These are phyloP conservation scores for Pyrenochaeta sp. DNA, from an alignment of 2,329 filamentous ascomycete species.

Conservation along the genomic window DNA sequence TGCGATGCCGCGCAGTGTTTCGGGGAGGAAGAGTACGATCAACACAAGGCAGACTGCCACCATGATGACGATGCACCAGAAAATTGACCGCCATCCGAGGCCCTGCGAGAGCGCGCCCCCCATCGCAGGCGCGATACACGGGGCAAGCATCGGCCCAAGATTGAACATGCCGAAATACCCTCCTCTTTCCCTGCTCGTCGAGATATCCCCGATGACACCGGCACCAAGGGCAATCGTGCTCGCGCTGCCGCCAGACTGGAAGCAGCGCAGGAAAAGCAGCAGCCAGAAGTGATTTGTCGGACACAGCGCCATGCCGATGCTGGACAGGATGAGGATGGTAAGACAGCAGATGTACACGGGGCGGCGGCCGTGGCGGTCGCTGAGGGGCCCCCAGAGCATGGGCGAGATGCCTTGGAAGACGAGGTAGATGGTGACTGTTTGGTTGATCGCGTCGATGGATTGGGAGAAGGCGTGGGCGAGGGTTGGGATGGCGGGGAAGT, in stretches of 20 bases:
- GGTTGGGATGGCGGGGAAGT: slow-evolving; percentile 46
- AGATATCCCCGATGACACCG: slow-evolving; percentile 75
- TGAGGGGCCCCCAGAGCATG: slow-evolving; percentile 60
- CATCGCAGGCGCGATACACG: slow-evolving; percentile 40
- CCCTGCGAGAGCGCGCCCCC: slow-evolving; percentile 45
- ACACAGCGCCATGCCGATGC: slow-evolving; percentile 45
- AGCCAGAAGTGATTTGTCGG: slow-evolving; percentile 42
- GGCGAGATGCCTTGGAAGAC: slow-evolving; percentile 60
- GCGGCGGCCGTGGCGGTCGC: slow-evolving; percentile 59
- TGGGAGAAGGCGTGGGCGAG: slow-evolving; percentile 49
- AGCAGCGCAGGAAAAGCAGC: slow-evolving; percentile 42
- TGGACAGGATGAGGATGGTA: slow-evolving; percentile 41
- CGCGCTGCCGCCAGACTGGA: slow-evolving; percentile 50
- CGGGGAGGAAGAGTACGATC: slow-evolving; percentile 49
- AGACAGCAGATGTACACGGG: slow-evolving; percentile 58
- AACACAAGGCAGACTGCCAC: slow-evolving; percentile 44
- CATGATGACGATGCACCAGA: slow-evolving; percentile 52
- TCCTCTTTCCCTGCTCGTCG: slow-evolving; percentile 73
- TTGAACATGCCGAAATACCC: slow-evolving; percentile 73
- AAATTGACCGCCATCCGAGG: slow-evolving; percentile 47
- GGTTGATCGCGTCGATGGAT: slow-evolving; percentile 54
- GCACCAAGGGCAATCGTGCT: slow-evolving; percentile 65
- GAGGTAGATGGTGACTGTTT: slow-evolving; percentile 61
- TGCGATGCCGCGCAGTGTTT: slow-evolving; percentile 52
- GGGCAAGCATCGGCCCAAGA: slow-evolving; percentile 54